These are phyloP conservation scores for Phytophthora agathidicida DNA, from an alignment of 352 stramenopile genomes.

Conservation along the genomic window DNA sequence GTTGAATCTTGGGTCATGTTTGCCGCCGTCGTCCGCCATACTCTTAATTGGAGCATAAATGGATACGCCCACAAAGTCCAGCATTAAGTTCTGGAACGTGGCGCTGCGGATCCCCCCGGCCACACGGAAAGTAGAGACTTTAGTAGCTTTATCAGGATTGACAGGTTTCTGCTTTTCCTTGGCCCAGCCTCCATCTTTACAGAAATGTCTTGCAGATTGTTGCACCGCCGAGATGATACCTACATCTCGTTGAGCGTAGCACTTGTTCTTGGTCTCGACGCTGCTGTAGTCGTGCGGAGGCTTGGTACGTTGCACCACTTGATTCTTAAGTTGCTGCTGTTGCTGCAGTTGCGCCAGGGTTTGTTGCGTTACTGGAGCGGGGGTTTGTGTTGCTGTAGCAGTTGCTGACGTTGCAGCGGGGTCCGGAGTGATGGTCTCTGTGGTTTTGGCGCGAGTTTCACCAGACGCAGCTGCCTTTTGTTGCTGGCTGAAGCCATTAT, in stretches of 20 bases:
- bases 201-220: conserved; percentile 31
- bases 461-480: too few relatives aligned
- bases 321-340: conserved; percentile 22
- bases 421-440: too few relatives aligned
- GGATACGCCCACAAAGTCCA: conserved; percentile 48
- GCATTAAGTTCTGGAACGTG: conserved; percentile 50
- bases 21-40: conserved; percentile 33
- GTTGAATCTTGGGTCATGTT: conserved; percentile 39
- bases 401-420: too few relatives aligned
- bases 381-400: too few relatives aligned
- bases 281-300: conserved; percentile 30
- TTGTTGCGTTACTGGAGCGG: too few relatives aligned
- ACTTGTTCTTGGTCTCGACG: conserved; percentile 23
- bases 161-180: conserved; percentile 4
- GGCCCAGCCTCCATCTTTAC: conserved; percentile 20
- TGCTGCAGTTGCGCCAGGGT: too few relatives aligned
- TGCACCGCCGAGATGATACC: conserved; percentile 35
- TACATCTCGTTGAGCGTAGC: conserved; percentile 40
- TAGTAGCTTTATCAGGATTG: conserved; percentile 25
- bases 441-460: too few relatives aligned
- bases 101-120: conserved; percentile 34
- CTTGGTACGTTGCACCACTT: conserved; percentile 19
- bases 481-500: too few relatives aligned
- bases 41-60: conserved; percentile 39
- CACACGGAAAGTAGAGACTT: conserved; percentile 39